These are phyloP conservation scores for Carnegiea gigantea DNA, from an alignment of 179 eudicot species.

Conservation along the genomic window DNA sequence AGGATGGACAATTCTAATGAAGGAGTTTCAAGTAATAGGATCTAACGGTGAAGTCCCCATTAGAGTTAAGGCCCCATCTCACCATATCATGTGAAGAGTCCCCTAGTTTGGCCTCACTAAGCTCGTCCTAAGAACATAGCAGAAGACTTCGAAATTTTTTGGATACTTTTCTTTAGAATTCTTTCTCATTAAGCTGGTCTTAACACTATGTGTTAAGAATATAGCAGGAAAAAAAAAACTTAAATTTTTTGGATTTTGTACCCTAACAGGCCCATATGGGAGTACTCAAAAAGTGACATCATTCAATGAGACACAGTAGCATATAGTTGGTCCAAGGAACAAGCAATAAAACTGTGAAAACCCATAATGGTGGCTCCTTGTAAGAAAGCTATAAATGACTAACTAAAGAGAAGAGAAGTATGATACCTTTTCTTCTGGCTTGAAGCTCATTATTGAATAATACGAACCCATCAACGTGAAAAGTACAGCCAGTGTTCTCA, in stretches of 20 bases:
- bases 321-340: background rate
- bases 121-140: no score
- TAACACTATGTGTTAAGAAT: no score
- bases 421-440: constrained; percentile 66
- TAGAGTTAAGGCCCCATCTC: no score
- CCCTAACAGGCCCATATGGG: background rate
- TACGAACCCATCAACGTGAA: constrained; percentile 88
- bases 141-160: no score
- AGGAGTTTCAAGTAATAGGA: no score
- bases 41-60: no score
- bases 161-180: no score
- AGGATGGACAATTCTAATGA: no score
- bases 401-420: background rate
- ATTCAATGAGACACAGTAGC: background rate
- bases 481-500: constrained; percentile 70
- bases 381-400: constrained; percentile 10
- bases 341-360: background rate
- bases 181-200: no score
- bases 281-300: background rate
- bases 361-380: background rate
- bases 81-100: no score
- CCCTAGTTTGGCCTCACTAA: no score
- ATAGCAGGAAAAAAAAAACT: no score
- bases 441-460: constrained; percentile 78
- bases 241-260: background rate